Percentiles rank a stretch among this genome's conserved stretches.
phyloP scores from a whole-genome alignment of 805 yeast genomes.

The Lipomyces mesembrius region DNA sequence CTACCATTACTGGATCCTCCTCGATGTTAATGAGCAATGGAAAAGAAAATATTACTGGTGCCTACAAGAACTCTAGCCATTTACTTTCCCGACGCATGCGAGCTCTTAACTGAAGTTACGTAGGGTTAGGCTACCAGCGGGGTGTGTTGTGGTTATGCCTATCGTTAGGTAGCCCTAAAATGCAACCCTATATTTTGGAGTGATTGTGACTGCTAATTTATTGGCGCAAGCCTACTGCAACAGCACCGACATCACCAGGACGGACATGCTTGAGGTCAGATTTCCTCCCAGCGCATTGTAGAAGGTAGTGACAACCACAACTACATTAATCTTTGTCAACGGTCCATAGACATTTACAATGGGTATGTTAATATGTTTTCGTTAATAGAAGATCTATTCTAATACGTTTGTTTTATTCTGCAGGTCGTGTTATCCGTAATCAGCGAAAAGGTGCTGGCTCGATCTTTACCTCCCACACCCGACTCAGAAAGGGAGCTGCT shows the following conservation, averaged over 20 bases:
- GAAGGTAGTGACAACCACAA: neutral
- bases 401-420: neutral
- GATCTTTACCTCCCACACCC: constrained; percentile 99
- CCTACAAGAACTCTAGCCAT: no score
- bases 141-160: no score
- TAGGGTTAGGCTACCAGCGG: no score
- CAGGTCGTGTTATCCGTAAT: constrained; percentile 99
- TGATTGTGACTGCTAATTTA: neutral
- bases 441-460: constrained; percentile 99
- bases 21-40: no score
- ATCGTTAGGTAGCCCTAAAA: no score
- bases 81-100: no score
- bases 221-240: neutral
- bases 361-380: neutral
- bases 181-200: no score
- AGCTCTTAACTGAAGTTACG: no score
- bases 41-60: no score
- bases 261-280: neutral
- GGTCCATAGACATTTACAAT: neutral
- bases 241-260: neutral
- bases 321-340: neutral
- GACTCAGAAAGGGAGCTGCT: constrained; percentile 99
- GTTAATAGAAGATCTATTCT: neutral
- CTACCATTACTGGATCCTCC: no score
- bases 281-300: neutral